These are phyloP conservation scores for Candida khao-thaluensis DNA, from an alignment of 805 yeast species.

Conservation along the genomic window DNA sequence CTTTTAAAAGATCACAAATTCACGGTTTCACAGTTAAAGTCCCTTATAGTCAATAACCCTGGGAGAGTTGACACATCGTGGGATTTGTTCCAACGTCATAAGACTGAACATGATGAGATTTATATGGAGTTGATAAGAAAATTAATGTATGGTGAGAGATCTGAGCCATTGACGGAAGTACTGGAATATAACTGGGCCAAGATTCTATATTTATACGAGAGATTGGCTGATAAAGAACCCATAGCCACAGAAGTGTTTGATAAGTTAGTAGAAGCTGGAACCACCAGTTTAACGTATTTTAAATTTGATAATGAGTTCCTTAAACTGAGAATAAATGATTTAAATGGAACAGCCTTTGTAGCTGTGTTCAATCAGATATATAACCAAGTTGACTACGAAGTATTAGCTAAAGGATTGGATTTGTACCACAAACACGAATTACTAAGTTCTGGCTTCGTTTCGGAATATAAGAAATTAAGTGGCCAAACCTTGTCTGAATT, in stretches of 20 bases:
- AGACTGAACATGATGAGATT: constrained; percentile 20
- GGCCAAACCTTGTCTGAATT: background rate
- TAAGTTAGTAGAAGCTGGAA: constrained; percentile 5
- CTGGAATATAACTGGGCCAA: constrained; percentile 14
- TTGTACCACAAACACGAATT: background rate
- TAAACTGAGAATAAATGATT: constrained; percentile 6
- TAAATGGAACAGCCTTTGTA: constrained; percentile 20
- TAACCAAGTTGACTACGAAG: constrained; percentile 7
- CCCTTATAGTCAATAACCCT: constrained; percentile 45
- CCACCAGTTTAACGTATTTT: constrained; percentile 9
- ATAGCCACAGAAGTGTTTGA: constrained; percentile 8
- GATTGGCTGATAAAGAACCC: background rate
- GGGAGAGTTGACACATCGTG: constrained; percentile 53
- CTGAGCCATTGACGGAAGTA: constrained; percentile 10
- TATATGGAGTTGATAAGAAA: constrained; percentile 32
- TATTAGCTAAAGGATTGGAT: constrained; percentile 13
- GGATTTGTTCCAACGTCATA: constrained; percentile 42
- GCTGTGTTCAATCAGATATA: constrained; percentile 15
- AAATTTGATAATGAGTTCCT: constrained; percentile 10
- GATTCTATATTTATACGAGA: constrained; percentile 10
- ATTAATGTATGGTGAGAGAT: constrained; percentile 35
- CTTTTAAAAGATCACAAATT: constrained; percentile 19
- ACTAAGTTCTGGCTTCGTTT: constrained; percentile 6
- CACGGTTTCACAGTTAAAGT: constrained; percentile 15
- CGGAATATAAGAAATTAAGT: constrained; percentile 6